phyloP scores from a whole-genome alignment of 1,284 basidiomycete genomes.

The Earliella scabrosa region DNA sequence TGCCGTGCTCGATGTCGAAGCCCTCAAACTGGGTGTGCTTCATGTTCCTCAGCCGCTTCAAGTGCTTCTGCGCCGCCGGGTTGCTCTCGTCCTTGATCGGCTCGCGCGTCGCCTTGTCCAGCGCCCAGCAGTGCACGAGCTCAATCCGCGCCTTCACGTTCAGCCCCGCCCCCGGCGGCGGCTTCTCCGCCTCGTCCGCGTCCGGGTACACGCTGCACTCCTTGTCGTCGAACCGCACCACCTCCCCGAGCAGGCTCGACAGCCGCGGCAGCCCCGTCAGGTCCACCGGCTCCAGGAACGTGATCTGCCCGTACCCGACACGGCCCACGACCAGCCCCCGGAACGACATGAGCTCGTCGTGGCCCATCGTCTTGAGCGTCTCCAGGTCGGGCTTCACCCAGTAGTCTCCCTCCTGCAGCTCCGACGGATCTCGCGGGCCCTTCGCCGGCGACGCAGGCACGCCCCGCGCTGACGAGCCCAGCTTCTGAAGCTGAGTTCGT shows the following conservation, averaged over 20 bases:
- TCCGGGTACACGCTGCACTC: conserved; percentile 96
- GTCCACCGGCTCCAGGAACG: conserved; percentile 92
- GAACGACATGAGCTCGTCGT: conserved; percentile 74
- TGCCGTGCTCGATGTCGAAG: conserved; percentile 82
- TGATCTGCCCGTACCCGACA: conserved; percentile 89
- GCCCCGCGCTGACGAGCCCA: conserved; percentile 1
- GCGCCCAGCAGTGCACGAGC: conserved; percentile 85
- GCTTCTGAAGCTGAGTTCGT: conserved; percentile 35
- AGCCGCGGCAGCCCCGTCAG: conserved; percentile 86
- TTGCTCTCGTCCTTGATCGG: conserved; percentile 86
- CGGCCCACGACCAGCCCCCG: conserved; percentile 87
- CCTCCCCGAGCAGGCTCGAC: conserved; percentile 82
- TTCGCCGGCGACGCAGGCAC: conserved; percentile 20
- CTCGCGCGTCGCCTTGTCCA: conserved; percentile 91
- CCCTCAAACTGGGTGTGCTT: conserved; percentile 85
- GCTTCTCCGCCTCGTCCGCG: conserved; percentile 79
- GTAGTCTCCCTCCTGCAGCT: conserved; percentile 86
- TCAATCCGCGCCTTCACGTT: conserved; percentile 88
- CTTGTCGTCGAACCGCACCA: conserved; percentile 90
- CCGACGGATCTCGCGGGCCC: conserved; percentile 26
- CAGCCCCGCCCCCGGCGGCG: conserved; percentile 82
- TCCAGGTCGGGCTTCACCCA: conserved; percentile 82
- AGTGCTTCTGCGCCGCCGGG: conserved; percentile 74
- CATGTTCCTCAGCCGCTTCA: conserved; percentile 86
- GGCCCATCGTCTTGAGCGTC: conserved; percentile 69